phyloP scores from a whole-genome alignment of 169 alveolate species.

The Plasmodium coatneyi region DNA sequence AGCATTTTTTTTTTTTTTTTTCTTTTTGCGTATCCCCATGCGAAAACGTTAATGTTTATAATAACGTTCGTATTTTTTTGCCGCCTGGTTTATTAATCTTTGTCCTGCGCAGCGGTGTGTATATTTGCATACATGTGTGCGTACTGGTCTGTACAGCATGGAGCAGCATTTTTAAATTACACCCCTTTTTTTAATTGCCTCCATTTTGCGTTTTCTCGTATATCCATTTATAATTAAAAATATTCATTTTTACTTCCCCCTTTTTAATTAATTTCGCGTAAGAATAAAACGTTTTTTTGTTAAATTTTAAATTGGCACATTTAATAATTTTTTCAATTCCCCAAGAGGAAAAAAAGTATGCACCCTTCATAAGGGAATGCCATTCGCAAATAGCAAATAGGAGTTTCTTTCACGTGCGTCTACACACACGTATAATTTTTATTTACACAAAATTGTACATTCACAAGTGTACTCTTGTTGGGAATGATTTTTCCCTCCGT shows the following conservation, averaged over 20 bases:
- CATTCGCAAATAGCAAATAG: neutral
- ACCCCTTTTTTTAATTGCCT: neutral
- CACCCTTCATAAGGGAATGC: neutral
- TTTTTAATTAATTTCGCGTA: slow-evolving; percentile 27
- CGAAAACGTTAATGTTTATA: neutral
- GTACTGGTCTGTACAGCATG: neutral
- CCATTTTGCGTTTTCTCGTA: neutral
- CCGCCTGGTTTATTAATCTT: neutral
- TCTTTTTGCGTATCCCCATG: neutral
- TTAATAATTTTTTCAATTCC: neutral
- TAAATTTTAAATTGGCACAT: slow-evolving; percentile 20
- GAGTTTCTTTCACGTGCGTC: neutral
- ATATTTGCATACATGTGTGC: neutral
- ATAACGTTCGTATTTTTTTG: neutral
- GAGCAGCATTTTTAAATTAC: neutral
- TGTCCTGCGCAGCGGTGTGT: neutral
- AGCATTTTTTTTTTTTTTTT: neutral
- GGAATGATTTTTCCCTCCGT: neutral
- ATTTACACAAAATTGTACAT: neutral
- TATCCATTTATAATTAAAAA: slow-evolving; percentile 1
- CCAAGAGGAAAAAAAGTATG: neutral
- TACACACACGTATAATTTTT: neutral
- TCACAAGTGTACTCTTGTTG: neutral
- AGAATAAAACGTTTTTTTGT: slow-evolving; percentile 34
- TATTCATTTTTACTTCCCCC: neutral